Base-by-base conservation (phyloP, 805 yeast genomes). In the Isabelozyma pseudorhagii region DNA sequence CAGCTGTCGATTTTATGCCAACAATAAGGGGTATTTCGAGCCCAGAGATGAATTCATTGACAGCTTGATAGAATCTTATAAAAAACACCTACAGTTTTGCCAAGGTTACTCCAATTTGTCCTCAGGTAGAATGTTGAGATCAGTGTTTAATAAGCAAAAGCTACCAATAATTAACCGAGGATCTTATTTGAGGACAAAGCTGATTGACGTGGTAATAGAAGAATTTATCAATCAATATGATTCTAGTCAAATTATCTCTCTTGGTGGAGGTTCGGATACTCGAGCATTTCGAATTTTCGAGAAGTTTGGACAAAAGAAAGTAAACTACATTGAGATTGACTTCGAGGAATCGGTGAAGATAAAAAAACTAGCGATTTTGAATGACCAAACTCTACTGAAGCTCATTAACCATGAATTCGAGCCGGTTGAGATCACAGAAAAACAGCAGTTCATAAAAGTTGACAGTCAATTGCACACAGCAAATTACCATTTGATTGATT, bases 261-360 rank as follows among this genome's bases (percentile, higher is more conserved):
- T 87, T n/a, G 96, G 96, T 0, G 85, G 92, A 2, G 96, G 96
- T 5, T 84, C 89, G 13, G 96, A 88, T 58, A 85, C 94, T 0
- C 62, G 93, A 47, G 76, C 79, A 13, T 86, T 87, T 60, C 63
- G 72, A 8, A 52, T 82, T 13, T 62, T 87, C 40, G 59, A 68
- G 6, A 43, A 63, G 5, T 46, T 67, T 44, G 38, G 54, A 9
- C 38, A 51, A 8, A 47, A 58, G 39, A 8, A 8, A 8, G 53
- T 84, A 34, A 58, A 56, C 1, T 82, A 83, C 56, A 72, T 78
- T 51, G 96, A 87, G 60, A 60, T 85, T 18, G 96, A 87, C 63
- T 86, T 87, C 59, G 77, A 78, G 8, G 79, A 68, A 40, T 77
- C 84, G 13, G 74, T 77, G 6, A 67, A 65, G 50, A 64, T 80